Conservation (phyloP, 2,329 filamentous ascomycete genomes). For the Monilinia fructigena region DNA sequence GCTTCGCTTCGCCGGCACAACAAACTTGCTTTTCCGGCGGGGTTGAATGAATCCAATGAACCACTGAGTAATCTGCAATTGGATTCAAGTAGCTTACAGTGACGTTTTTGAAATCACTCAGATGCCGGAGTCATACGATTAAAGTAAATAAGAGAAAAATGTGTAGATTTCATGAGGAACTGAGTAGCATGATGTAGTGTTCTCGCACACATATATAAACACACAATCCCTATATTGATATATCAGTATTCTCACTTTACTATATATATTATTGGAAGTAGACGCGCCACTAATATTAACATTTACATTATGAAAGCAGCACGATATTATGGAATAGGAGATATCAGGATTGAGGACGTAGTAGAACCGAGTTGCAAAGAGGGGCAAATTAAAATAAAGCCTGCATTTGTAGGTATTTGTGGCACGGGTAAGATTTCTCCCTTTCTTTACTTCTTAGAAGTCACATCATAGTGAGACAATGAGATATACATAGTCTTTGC, state of each 20-base stretch:
- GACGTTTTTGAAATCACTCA: no score
- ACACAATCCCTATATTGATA: background rate
- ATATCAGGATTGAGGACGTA: constrained; percentile 55
- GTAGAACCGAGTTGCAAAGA: constrained; percentile 47
- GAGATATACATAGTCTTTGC: background rate
- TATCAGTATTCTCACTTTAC: background rate
- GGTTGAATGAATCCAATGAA: no score
- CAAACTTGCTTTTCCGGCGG: no score
- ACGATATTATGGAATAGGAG: constrained; percentile 54
- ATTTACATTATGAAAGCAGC: constrained; percentile 42
- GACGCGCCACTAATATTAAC: background rate
- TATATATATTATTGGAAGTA: background rate
- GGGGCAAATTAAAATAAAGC: constrained; percentile 52
- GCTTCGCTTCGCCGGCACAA: no score
- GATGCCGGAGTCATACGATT: background rate
- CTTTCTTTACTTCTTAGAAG: constrained; percentile 12
- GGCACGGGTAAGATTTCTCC: constrained; percentile 42
- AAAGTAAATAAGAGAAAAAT: background rate
- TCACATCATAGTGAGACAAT: background rate
- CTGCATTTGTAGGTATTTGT: constrained; percentile 53
- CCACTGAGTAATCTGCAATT: no score
- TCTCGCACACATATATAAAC: background rate
- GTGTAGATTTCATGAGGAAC: no score
- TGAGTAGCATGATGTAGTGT: background rate
- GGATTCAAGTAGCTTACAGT: no score